Evolutionary conservation across 371 early-diverging fungal genomes (phyloP), one percentile per base, ranked within the genome.

Genomic region (Mortierella sp.): DNA sequence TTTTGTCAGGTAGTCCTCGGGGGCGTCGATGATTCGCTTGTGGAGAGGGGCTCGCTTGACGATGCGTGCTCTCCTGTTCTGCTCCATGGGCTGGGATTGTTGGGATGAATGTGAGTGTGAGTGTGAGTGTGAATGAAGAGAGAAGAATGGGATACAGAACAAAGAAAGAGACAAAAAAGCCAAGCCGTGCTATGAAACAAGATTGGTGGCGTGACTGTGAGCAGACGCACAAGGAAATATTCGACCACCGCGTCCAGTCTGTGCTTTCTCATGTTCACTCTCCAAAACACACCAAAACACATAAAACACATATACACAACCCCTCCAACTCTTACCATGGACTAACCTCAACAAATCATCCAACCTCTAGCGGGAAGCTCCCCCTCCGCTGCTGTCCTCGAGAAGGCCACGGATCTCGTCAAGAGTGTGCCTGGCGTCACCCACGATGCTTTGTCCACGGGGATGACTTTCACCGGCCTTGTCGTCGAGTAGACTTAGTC

Each of bases 1-100:
- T 32, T 71, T 79, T 68, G 68, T 72, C 16, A 75, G 27, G 73
- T 78, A 84, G 72, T 84, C 84, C 46, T 78, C 81, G 1, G 84
- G 84, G 4, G 78, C 80, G 63, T 79, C 70, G 46, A 74, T 29
- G 63, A 83, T 80, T 24, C 84, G 56, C 60, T 56, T 80, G 56
- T 58, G 58, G 27, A 83, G 54, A 44, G 84, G 84, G 8, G 29
- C 29, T 51, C 84, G 76, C 65, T 65, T 80, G 27, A 79, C 77
- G 27, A 83, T 60, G 43, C 84, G 80, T 5, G 77, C 70, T 49
- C 80, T 65, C 27, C 80, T 76, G 43, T 74, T 76, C 18, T 68
- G 56, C 46, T 83, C 84, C 84, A 83, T 74, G 58, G 38, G 29
- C 16, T n/a, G 43, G 70, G 44, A 46, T 48, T 18, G 21, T 35